phyloP scores from a whole-genome alignment of 75 land plant genomes.

The Sequoia sempervirens region DNA sequence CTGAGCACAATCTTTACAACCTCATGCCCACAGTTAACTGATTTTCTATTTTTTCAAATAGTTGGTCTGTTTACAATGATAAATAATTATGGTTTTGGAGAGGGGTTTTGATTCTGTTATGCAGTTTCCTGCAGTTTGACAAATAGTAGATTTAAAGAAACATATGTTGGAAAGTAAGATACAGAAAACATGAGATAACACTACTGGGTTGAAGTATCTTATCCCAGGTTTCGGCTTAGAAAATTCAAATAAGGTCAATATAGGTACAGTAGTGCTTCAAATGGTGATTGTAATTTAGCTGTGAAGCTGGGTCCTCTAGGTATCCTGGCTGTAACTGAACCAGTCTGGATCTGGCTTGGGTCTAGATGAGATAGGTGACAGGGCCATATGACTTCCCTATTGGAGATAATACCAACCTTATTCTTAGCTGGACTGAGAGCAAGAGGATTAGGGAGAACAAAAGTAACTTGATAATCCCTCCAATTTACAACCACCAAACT shows the following conservation, averaged over 20 bases:
- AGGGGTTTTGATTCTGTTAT: not conserved
- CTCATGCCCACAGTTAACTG: not conserved
- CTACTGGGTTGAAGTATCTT: not conserved
- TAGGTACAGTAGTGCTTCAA: too few species aligned
- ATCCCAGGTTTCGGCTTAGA: not conserved
- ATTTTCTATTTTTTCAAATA: not conserved
- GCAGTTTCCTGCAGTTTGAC: not conserved
- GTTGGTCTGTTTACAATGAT: not conserved
- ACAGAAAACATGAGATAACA: not conserved
- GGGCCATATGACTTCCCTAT: too few species aligned
- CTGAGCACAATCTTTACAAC: not conserved
- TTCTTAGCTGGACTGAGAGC: too few species aligned
- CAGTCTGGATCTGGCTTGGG: too few species aligned
- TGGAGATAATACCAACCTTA: too few species aligned
- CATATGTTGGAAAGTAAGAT: not conserved
- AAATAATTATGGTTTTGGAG: not conserved
- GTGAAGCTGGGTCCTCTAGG: not conserved
- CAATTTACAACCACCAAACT: too few species aligned
- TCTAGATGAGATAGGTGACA: too few species aligned
- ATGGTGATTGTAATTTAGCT: too few species aligned
- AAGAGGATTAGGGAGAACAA: too few species aligned
- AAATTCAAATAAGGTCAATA: not conserved
- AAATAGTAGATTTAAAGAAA: not conserved
- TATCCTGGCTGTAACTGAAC: too few species aligned
- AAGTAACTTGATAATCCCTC: too few species aligned